These are phyloP conservation scores for Madurella mycetomatis DNA, from an alignment of 2,329 filamentous ascomycete species.

Conservation along the genomic window DNA sequence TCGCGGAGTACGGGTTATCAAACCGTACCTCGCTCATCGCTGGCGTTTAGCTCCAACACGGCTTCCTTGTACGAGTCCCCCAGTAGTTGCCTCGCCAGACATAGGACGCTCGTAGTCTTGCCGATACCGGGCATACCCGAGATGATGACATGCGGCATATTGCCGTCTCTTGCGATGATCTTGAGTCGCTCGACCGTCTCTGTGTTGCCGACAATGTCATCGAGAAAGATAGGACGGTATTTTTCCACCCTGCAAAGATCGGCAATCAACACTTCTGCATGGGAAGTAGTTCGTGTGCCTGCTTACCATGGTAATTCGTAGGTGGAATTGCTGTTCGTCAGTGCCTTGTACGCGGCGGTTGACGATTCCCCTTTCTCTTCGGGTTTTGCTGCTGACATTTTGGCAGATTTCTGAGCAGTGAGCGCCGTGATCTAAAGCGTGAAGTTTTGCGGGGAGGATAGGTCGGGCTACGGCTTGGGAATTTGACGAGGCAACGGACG, in stretches of 20 bases:
- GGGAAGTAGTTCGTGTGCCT: neutral
- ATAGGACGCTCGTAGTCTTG: slow-evolving; percentile 94
- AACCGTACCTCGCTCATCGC: slow-evolving; percentile 74
- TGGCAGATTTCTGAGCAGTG: neutral
- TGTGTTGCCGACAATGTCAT: slow-evolving; percentile 96
- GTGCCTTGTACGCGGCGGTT: slow-evolving; percentile 52
- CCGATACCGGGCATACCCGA: slow-evolving; percentile 83
- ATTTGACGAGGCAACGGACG: slow-evolving; percentile 7
- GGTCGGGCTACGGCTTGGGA: neutral
- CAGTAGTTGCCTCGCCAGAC: slow-evolving; percentile 83
- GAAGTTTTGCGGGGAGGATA: neutral
- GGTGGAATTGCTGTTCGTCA: slow-evolving; percentile 48
- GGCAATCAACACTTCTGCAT: neutral
- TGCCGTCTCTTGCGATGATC: slow-evolving; percentile 96
- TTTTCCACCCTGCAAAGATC: slow-evolving; percentile 78
- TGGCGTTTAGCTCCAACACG: slow-evolving; percentile 92
- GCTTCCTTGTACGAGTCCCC: slow-evolving; percentile 96
- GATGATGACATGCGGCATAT: slow-evolving; percentile 99
- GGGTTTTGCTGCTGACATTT: slow-evolving; percentile 47
- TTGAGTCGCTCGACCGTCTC: slow-evolving; percentile 97
- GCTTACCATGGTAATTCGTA: slow-evolving; percentile 77
- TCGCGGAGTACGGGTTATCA: neutral
- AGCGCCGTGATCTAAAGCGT: neutral
- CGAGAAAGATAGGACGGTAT: slow-evolving; percentile 88
- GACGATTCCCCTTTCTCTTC: slow-evolving; percentile 59